A percentile compares a stretch with the other conserved stretches of the same genome.
Evolutionary conservation across 2,329 filamentous ascomycete species (phyloP).

Genomic region (Monilinia aucupariae): DNA sequence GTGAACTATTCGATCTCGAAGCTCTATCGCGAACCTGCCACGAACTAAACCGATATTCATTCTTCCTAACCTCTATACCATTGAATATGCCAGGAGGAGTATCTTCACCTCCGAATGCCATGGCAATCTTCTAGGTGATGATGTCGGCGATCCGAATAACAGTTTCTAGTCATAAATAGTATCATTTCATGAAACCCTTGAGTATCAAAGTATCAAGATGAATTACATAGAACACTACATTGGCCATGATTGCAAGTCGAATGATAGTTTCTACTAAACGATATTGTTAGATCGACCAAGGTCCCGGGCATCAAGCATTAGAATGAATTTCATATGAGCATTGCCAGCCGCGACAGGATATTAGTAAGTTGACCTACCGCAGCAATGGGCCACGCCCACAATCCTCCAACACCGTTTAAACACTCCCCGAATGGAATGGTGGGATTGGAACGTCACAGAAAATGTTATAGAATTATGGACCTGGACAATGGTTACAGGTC

Average conservation of each 20-base stretch:
- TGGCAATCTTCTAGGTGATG: constrained; percentile 22
- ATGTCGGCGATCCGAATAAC: too few relatives aligned
- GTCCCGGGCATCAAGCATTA: too few relatives aligned
- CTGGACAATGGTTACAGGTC: background rate
- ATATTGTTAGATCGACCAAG: too few relatives aligned
- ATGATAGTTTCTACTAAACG: background rate
- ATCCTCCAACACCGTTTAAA: background rate
- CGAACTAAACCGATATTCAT: constrained; percentile 49
- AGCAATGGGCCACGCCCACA: background rate
- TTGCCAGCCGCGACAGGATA: background rate
- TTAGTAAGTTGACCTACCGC: background rate
- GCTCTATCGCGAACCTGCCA: constrained; percentile 42
- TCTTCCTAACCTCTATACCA: constrained; percentile 56
- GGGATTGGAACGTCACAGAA: background rate
- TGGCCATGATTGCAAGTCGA: background rate
- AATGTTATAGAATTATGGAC: background rate
- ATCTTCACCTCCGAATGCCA: constrained; percentile 31
- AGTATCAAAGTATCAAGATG: background rate
- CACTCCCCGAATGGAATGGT: background rate
- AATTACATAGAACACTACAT: background rate
- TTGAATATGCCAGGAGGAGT: constrained; percentile 41
- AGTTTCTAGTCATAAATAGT: background rate
- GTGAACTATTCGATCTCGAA: constrained; percentile 36
- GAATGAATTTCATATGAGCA: too few relatives aligned
- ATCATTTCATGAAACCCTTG: background rate